Evolutionary conservation across 2,329 filamentous ascomycete genomes (phyloP), one percentile per base, ranked within the genome.

Genomic region (Pseudocercospora musae): DNA sequence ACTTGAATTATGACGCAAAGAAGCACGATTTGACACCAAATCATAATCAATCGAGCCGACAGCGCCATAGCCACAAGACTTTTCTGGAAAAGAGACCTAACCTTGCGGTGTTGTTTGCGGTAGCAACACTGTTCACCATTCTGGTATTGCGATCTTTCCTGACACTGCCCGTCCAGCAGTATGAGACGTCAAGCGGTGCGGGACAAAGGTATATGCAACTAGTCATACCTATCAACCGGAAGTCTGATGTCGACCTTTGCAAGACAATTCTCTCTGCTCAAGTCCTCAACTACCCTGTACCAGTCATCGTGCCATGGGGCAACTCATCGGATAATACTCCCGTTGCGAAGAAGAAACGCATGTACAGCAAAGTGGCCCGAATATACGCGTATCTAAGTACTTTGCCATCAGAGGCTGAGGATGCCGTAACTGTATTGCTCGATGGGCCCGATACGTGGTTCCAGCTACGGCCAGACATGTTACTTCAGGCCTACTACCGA

Each of bases 261-360:
- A 56, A 60, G 42, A 60, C 58, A 8, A 48, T 60, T 3, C 27
- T 60, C 9, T 31, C 58, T 25, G 58, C 58, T 9, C 58, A 60
- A 23, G 52, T 60, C 1, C 50, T 60, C 8, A 60, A 60, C 25
- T 60, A 60, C 21, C 58, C 58, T n/a, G 58, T 60, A 25, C 58
- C 58, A 21, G 52, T 56, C 18, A 15, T 60, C 7, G 40, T 60
- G 20, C 54, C 54, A 8, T 58, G 48, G 54, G 54, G 54, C 8
- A 60, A 60, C 27, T 46, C 49, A n/a, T 46, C 50, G 13, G 49
- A 42, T 29, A 31, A 27, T 5, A 29, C 27, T 11, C 48, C 33
- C 11, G 60, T 59, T n/a, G 23, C 64, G 3, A 78, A 84, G 13
- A 31, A 40, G 25, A 25, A 31, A 42, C 58, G 52, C 18, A 56